These are phyloP conservation scores for Phallus indusiatus DNA, from an alignment of 768 basidiomycete species.

Conservation along the genomic window DNA sequence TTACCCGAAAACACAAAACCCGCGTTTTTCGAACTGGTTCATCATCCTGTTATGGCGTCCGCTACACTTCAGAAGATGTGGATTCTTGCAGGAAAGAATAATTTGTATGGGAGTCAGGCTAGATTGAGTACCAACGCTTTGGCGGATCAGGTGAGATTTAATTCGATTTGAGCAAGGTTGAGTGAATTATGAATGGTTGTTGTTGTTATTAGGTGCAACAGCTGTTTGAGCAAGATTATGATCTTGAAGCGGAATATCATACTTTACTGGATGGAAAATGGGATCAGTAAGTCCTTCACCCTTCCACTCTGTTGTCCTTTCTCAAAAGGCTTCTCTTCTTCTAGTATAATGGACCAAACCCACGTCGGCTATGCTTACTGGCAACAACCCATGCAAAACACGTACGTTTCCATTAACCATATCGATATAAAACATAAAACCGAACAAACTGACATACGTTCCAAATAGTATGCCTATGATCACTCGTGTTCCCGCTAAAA, in stretches of 20 bases:
- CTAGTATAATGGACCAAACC: slow-evolving; percentile 66
- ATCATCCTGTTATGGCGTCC: slow-evolving; percentile 53
- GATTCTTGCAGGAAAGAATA: slow-evolving; percentile 50
- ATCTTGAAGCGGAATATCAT: slow-evolving; percentile 54
- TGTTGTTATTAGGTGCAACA: slow-evolving; percentile 40
- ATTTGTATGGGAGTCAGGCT: slow-evolving; percentile 54
- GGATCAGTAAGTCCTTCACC: slow-evolving; percentile 38
- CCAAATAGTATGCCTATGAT: slow-evolving; percentile 39
- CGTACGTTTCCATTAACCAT: slow-evolving; percentile 28
- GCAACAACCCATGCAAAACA: slow-evolving; percentile 63
- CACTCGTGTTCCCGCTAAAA: slow-evolving; percentile 42
- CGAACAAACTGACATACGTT: neutral
- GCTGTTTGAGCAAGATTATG: slow-evolving; percentile 52
- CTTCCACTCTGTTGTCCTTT: too few species aligned
- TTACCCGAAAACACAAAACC: slow-evolving; percentile 38
- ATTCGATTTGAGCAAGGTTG: too few species aligned
- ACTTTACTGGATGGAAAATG: slow-evolving; percentile 53
- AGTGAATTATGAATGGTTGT: neutral
- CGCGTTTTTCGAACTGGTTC: slow-evolving; percentile 62
- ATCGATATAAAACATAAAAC: neutral
- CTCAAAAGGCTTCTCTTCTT: too few species aligned
- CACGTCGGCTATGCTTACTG: slow-evolving; percentile 59
- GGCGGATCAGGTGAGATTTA: slow-evolving; percentile 31
- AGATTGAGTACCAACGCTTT: slow-evolving; percentile 49
- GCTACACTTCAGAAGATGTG: slow-evolving; percentile 49